Base-by-base conservation (phyloP, 2,329 filamentous ascomycete genomes). In the Fusarium sp. region DNA sequence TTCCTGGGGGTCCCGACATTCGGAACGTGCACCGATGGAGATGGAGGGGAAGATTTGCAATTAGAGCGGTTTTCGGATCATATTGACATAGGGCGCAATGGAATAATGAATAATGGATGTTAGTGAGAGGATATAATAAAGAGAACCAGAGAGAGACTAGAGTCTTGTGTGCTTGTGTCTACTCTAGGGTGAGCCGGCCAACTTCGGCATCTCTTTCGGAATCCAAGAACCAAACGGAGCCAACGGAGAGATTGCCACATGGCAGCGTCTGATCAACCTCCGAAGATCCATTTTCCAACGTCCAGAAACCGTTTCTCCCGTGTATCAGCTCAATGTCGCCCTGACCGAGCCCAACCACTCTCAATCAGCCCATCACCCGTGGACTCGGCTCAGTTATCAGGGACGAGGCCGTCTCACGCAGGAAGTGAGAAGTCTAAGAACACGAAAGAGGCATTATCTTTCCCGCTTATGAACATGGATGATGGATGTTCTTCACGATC, bases 201-300 rank as follows among this genome's bases (percentile, higher is more conserved):
- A 62, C 57, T 56, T 58, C 22, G 55, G 53, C 24, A 40, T 58
- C 33, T 42, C 29, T 5, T 36, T 49, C 60, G 53, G 67, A 29
- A 22, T 16, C 6, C 36, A 33, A 71, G 49, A 53, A n/a, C 55
- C 55, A 67, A 40, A 20, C 14, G 40, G 24, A 42, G 38, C 64
- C 61, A 61, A n/a, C 38, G 46, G 38, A 56, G 38, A 66, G 69
- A 66, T 70, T 70, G 72, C 70, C 72, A 74, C 72, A 74, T 74
- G 72, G 72, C 72, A 73, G 58, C 69, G 65, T 72, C 62, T 74
- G 64, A 59, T 74, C 69, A 24, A 63, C 66, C 44, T 44, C 70
- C 38, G 57, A 29, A 33, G 42, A 17, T 20, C 38, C n/a, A 27
- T 62, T 29, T 31, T 5, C 10, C 3, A 46, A 42, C 33, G 40